Base-by-base conservation (phyloP, 2,329 filamentous ascomycete species). In the Aspergillus unguis region DNA sequence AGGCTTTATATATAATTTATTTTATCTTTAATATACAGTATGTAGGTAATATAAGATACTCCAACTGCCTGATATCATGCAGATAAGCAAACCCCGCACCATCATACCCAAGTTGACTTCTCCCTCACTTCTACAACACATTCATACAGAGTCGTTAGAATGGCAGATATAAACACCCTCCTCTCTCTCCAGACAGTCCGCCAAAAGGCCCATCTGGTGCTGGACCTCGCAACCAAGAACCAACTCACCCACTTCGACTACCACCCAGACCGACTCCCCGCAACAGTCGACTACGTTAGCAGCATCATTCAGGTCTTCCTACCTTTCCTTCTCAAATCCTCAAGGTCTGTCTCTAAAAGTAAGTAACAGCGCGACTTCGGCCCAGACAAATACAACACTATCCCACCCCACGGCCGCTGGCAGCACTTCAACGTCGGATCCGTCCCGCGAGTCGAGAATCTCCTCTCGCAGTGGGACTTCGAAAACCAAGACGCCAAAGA, bases 391-490 rank as follows among this genome's bases (percentile, higher is more conserved):
- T 78, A 67, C 57, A 53, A 75, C 44, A 62, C 68, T 0, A 83
- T 83, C 46, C 80, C 80, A 0, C 77, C 79, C 7, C 80, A 83
- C 56, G 82, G 74, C 6, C 76, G 83, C 40, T 85, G 83, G 79
- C 83, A 85, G 62, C 83, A 85, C 66, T 85, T 85, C 58, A 78
- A 84, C 10, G 77, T 83, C 36, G 82, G 82, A 7, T 75, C 74
- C 10, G 68, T 80, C 28, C 70, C 76, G 36, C 79, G 82, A 32
- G 67, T 83, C 6, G 67, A 71, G 5, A 63, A 70, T 5, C 62
- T 82, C 2, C 65, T 80, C 3, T 61, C 72, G 26, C 62, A 71
- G 40, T 81, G 80, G 80, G 66, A 75, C 2, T 62, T 60, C 2
- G 67, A 71, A 0, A 67, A 66, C 1, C 63, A 66, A 36, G 77